Base-by-base conservation (phyloP, 2,329 filamentous ascomycete species). In the Boeremia lycopersici region DNA sequence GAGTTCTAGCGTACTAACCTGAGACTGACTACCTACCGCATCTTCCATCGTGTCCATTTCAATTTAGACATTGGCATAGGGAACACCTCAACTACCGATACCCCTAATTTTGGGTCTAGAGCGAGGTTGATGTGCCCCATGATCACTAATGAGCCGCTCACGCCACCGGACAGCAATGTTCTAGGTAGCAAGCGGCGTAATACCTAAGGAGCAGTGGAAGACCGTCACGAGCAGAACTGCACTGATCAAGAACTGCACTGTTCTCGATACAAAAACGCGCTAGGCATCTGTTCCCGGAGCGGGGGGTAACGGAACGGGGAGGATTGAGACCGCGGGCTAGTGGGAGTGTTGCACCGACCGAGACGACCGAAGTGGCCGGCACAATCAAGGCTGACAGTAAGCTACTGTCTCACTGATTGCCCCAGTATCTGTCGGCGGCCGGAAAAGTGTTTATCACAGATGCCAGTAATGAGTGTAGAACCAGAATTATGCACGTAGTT, bases 51-150 rank as follows among this genome's bases (percentile, higher is more conserved):
- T n/a, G 74, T 81, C 30, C 78, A 84, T 9, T 71, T 77, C 59
- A 80, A 82, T 35, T 75, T 72, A 10, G 81, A 83, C 44, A 72
- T 87, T 42, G 80, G 82, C 0, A 86, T 83, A 2, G 84, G 85
- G 0, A 77, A 76, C 35, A 64, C 78, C 1, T 71, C 73, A 6
- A 79, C 76, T 1, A 67, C 57, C 0, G 53, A 63, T 6, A 81
- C 81, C 51, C 68, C 71, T 4, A 79, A 76, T 2, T 73, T 71
- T 38, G 44, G 56, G 0, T 67, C 66, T 3, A 57, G 56, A 79
- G 72, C 3, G 77, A 73, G 3, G 63, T n/a, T n/a, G n/a, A n/a
- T n/a, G n/a, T n/a, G n/a, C n/a, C n/a, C n/a, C n/a, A n/a, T n/a
- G n/a, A n/a, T 82, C 53, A 82, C 76, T 57, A 80, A 82, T 40